Base-by-base conservation (phyloP, 208 protist species). In the Leptomonas pyrrhocoris region DNA sequence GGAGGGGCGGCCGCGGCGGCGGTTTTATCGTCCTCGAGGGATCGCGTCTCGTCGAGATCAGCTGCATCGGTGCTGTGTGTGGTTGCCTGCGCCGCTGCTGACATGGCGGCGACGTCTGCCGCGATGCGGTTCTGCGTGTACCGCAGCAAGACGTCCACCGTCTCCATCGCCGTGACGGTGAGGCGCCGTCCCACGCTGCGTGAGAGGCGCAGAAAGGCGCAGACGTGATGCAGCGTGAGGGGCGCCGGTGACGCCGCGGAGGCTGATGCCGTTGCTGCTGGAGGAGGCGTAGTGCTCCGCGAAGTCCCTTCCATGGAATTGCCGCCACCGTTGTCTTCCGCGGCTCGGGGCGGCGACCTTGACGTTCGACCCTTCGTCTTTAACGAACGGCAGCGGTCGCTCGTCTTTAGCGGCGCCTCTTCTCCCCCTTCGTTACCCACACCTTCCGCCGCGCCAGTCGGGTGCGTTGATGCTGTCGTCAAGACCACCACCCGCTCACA, bases 121-220 rank as follows among this genome's bases (percentile, higher is more conserved):
- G 30, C 57, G 28, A 75, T 45, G 4, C 50, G 64, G 15, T 1
- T 34, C 58, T 72, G 64, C 49, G 27, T 50, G 30, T 74, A 82
- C 16, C 23, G 8, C 55, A 86, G 73, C 27, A 90, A 70, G 15
- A 59, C 73, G 51, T 85, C 79, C 6, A 77, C 76, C 23, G 75
- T 77, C 7, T 68, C 57, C 68, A 81, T 72, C 49, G 67, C 60
- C 30, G 49, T 54, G n/a, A 54, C n/a, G 31, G 79, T 7, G 55
- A 64, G 38, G 13, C 53, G 55, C 0, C 72, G 30, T 16, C 70
- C 60, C 19, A 74, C 45, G 28, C 56, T 65, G 58, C 72, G 74
- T 54, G 78, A 46, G 16, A 80, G 50, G 30, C 55, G 60, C 49
- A 83, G 58, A 25, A 86, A 40, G 5, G 72, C 43, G 21, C 68